Conservation (phyloP, 345 rosid genomes). For the Gossypium arboreum region DNA sequence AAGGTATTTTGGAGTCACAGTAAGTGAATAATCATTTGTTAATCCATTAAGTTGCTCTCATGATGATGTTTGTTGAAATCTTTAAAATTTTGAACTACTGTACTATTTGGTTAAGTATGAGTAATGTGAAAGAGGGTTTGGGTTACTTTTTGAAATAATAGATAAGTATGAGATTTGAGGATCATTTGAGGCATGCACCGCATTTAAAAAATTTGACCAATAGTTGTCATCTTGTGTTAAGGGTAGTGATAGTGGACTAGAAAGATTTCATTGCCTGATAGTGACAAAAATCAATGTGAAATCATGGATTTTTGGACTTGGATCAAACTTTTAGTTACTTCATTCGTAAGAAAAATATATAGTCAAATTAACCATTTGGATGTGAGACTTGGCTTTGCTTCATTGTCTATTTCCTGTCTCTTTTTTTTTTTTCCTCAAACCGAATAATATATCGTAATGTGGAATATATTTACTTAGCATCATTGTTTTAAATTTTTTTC, state of each 20-base stretch:
- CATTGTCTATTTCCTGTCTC: not conserved
- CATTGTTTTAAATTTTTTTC: no score
- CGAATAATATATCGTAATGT: no score
- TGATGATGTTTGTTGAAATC: not conserved
- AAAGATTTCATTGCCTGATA: not conserved
- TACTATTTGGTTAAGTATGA: not conserved
- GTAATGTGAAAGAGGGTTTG: not conserved
- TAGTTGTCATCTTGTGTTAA: not conserved
- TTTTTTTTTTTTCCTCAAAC: no score
- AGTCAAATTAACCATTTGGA: not conserved
- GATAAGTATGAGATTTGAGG: not conserved
- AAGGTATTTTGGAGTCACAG: not conserved
- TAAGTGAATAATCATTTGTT: not conserved
- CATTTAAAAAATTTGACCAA: not conserved
- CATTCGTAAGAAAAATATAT: not conserved
- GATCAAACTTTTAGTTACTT: not conserved
- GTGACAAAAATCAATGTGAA: slow-evolving; percentile 8
- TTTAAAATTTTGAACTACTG: not conserved
- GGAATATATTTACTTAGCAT: no score
- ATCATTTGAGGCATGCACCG: not conserved
- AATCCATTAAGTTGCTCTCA: not conserved
- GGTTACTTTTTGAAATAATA: not conserved
- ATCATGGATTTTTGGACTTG: not conserved
- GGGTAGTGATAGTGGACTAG: not conserved
- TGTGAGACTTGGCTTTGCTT: not conserved